Base-by-base conservation (phyloP, 139 green algal genomes). In the Tetradesmus obliquus region DNA sequence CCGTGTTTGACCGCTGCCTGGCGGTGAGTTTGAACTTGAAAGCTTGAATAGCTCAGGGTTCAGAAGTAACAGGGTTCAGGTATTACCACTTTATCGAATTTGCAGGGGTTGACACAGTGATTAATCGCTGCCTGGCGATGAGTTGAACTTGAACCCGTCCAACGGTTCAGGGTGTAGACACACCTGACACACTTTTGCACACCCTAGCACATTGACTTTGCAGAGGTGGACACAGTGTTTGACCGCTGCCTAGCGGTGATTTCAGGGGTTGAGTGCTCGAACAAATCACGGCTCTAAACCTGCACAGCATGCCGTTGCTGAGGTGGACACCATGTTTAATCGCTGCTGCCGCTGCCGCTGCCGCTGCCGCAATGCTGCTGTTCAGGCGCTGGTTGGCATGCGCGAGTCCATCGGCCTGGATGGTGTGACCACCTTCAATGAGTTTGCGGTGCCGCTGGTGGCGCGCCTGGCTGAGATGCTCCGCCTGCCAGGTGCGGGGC, bases 381-480 rank as follows among this genome's bases (percentile, higher is more conserved):
- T 55, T 4, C 72, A 91, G 72, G 92, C 87, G 6, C 55, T 91
- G 51, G 15, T 54, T 3, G 66, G 79, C 0, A 92, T 91, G 2
- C 62, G 85, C 9, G 87, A 71, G 19, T 55, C 89, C 45, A 79
- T 98, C 1, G 97, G 96, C 13, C 89, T 99, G 82, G 97, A 99
- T 87, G 97, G 96, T 53, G 91, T 99, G 10, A 94, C 93, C 83
- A 98, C 96, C 79, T 99, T 98, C 91, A 98, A 95, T 62, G 97
- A 99, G 93, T 94, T 99, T 91, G 97, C 97, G 0, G 94, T 98
- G 90, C 97, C 96, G n/a, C 93, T 99, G 69, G 96, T 97, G 22
- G 82, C 93, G 2, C 94, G 97, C 55, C 94, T 99, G 74, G 94
- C 95, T 51, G 97, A 99, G 94, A 76, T 88, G 45, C 91, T 99